Evolutionary conservation across 768 basidiomycete species (phyloP).

Genomic region (Leucosporidium creatinivorum): DNA sequence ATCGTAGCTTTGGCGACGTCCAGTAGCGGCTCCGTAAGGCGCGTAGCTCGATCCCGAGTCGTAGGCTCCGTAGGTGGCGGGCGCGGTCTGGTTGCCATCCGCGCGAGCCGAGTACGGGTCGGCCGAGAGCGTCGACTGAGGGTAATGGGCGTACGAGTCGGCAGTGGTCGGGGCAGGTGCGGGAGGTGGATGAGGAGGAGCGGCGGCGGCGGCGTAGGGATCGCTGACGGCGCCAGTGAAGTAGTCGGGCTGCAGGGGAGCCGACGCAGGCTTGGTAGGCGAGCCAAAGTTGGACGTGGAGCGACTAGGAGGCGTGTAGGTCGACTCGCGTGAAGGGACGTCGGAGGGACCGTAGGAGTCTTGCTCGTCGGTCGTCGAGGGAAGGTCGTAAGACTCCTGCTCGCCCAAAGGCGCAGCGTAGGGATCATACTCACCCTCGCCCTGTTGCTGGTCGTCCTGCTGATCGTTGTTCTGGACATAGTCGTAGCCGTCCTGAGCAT

Average conservation of each 20-base stretch:
- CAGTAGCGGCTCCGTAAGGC: not conserved
- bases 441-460: not conserved
- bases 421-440: constrained; percentile 4
- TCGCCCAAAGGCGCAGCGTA: constrained; percentile 4
- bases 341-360: too few relatives aligned
- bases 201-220: constrained; percentile 16
- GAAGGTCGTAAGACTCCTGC: too few relatives aligned
- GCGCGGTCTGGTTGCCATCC: constrained; percentile 8
- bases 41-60: not conserved
- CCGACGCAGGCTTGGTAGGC: not conserved
- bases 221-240: not conserved
- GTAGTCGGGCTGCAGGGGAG: not conserved
- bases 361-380: not conserved
- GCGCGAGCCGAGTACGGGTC: constrained; percentile 5
- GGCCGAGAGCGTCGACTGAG: not conserved
- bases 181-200: not conserved
- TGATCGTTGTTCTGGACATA: constrained; percentile 10
- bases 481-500: constrained; percentile 19
- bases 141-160: constrained; percentile 16
- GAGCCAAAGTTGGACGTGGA: constrained; percentile 1
- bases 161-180: not conserved
- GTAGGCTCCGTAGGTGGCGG: not conserved
- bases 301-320: too few relatives aligned
- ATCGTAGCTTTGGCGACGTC: not conserved
- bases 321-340: too few relatives aligned